Evolutionary conservation across 108 stramenopile species (phyloP).

Genomic region (Nitzschia palea): DNA sequence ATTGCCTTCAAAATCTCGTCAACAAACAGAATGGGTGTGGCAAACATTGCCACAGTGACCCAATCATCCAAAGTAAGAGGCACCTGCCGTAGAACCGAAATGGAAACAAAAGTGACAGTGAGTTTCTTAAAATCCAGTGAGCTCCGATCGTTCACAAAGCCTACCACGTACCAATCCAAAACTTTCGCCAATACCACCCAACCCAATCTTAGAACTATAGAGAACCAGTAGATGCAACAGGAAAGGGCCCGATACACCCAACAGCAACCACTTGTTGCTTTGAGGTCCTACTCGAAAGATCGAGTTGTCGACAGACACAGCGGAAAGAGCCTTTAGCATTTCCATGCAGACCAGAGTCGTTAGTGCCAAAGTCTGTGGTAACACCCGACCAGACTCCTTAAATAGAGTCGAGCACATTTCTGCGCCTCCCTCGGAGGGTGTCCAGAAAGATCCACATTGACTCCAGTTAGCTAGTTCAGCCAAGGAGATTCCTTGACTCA

Average conservation of each 20-base stretch:
- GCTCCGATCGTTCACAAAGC: background rate
- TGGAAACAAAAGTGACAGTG: background rate
- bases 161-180: slow-evolving; percentile 77
- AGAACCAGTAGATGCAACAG: slow-evolving; percentile 88
- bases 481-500: slow-evolving; percentile 55
- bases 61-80: slow-evolving; percentile 80
- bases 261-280: slow-evolving; percentile 84
- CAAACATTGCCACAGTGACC: slow-evolving; percentile 81
- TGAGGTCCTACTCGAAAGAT: slow-evolving; percentile 88
- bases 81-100: slow-evolving; percentile 8
- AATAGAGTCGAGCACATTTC: slow-evolving; percentile 69
- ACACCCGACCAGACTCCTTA: slow-evolving; percentile 69
- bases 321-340: slow-evolving; percentile 94
- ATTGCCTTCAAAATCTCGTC: slow-evolving; percentile 89
- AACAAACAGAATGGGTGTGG: slow-evolving; percentile 87
- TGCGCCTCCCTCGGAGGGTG: slow-evolving; percentile 39
- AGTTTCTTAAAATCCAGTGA: background rate
- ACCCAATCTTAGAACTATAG: slow-evolving; percentile 50
- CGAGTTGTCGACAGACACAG: slow-evolving; percentile 93
- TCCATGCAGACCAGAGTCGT: slow-evolving; percentile 96
- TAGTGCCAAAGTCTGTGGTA: slow-evolving; percentile 90
- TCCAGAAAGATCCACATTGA: slow-evolving; percentile 56
- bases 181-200: slow-evolving; percentile 73
- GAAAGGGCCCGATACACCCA: slow-evolving; percentile 90
- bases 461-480: slow-evolving; percentile 53